A percentile compares a stretch with the other conserved stretches of the same genome.
Evolutionary conservation across 768 basidiomycete species (phyloP).

Genomic region (Trametes gibbosa): DNA sequence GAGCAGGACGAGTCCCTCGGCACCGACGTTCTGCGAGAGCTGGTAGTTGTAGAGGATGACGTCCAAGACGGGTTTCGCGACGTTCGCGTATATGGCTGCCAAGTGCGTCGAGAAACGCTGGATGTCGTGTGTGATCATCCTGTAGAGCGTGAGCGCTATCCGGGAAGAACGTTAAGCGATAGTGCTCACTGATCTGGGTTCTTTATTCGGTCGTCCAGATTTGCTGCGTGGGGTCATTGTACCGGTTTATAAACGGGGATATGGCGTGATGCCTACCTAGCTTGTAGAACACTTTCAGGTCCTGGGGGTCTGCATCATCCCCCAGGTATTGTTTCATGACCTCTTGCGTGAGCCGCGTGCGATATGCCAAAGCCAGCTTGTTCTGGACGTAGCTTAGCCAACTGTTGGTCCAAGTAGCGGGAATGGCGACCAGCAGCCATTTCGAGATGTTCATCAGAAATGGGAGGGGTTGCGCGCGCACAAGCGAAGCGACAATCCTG

Average conservation of each 20-base stretch:
- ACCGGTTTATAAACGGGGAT: not conserved
- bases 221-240: slow-evolving; percentile 47
- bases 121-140: slow-evolving; percentile 95
- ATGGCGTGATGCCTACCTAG: slow-evolving; percentile 49
- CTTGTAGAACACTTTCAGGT: slow-evolving; percentile 92
- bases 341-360: slow-evolving; percentile 80
- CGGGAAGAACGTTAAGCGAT: not conserved
- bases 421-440: slow-evolving; percentile 91
- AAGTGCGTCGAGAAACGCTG: slow-evolving; percentile 88
- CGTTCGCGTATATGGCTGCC: slow-evolving; percentile 90
- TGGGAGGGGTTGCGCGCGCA: slow-evolving; percentile 73
- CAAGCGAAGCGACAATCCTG: slow-evolving; percentile 93
- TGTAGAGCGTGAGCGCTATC: slow-evolving; percentile 30
- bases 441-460: slow-evolving; percentile 84
- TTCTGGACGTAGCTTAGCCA: slow-evolving; percentile 93
- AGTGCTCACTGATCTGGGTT: slow-evolving; percentile 82
- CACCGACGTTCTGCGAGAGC: slow-evolving; percentile 89
- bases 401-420: slow-evolving; percentile 90
- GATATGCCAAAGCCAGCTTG: slow-evolving; percentile 86
- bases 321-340: slow-evolving; percentile 86
- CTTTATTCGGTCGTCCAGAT: slow-evolving; percentile 93
- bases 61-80: slow-evolving; percentile 92
- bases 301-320: slow-evolving; percentile 56
- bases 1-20: slow-evolving; percentile 82
- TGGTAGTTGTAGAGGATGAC: slow-evolving; percentile 96